A percentile compares a stretch with the other conserved stretches of the same genome.
Conservation (phyloP, 148 eudicot species). For the Hydrangea macrophylla region DNA sequence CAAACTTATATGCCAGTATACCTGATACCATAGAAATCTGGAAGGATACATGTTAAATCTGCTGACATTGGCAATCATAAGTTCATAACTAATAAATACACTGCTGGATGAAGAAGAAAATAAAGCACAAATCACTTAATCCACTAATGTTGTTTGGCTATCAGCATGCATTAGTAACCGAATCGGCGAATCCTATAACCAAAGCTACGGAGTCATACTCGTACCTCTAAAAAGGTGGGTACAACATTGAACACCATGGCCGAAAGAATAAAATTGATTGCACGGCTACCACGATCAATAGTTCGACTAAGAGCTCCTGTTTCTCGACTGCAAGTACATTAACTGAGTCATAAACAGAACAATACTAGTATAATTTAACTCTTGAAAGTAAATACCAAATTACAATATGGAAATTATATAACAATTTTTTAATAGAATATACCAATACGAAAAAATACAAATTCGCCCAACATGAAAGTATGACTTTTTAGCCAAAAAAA, state of each 20-base stretch:
- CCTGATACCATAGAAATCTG: conserved; percentile 97
- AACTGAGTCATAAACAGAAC: conserved; percentile 20
- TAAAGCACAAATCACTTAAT: conserved; percentile 4
- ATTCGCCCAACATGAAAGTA: background rate
- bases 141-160: background rate
- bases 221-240: conserved; percentile 89
- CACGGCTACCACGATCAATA: conserved; percentile 99
- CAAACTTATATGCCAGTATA: conserved; percentile 92
- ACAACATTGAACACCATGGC: conserved; percentile 92
- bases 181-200: background rate
- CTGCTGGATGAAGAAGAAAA: background rate
- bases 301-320: conserved; percentile 89
- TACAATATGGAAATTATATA: background rate
- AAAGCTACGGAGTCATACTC: conserved; percentile 36
- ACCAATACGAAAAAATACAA: background rate
- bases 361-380: conserved; percentile 1
- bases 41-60: conserved; percentile 51
- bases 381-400: background rate
- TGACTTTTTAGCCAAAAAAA: background rate
- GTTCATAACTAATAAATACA: background rate
- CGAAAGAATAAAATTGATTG: conserved; percentile 86
- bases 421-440: background rate
- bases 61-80: conserved; percentile 11
- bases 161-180: background rate
- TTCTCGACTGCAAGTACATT: conserved; percentile 64